These are phyloP conservation scores for Celoporthe dispersa DNA, from an alignment of 2,329 filamentous ascomycete genomes.

Conservation along the genomic window DNA sequence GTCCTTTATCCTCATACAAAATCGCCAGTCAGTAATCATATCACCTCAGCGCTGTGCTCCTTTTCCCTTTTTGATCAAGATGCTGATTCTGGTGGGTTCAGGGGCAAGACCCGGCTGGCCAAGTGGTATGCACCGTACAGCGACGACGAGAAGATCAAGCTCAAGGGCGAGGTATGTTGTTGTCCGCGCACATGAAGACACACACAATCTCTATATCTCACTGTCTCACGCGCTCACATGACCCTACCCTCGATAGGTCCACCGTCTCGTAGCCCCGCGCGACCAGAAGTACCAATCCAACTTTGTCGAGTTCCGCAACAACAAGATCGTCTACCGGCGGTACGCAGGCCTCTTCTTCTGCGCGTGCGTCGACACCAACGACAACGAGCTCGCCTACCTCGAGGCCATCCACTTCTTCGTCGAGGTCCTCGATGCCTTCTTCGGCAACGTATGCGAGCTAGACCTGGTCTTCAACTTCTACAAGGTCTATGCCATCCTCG, in stretches of 20 bases:
- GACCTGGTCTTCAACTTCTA: constrained; percentile 85
- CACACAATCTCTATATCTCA: background rate
- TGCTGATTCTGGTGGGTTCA: constrained; percentile 42
- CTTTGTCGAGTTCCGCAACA: constrained; percentile 94
- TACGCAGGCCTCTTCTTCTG: constrained; percentile 99
- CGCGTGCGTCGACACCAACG: constrained; percentile 97
- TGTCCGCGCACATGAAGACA: background rate
- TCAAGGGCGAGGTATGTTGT: constrained; percentile 84
- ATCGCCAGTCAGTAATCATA: constrained; percentile 70
- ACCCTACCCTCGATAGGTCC: constrained; percentile 62
- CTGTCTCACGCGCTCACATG: background rate
- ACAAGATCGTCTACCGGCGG: constrained; percentile 95
- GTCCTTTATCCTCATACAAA: constrained; percentile 89
- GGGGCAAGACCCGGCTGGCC: constrained; percentile 96
- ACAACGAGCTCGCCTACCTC: constrained; percentile 95
- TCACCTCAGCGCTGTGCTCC: background rate
- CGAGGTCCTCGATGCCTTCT: constrained; percentile 97
- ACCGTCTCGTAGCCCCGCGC: constrained; percentile 94
- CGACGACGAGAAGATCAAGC: constrained; percentile 98
- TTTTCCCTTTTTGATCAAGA: background rate
- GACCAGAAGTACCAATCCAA: constrained; percentile 99
- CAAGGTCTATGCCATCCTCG: constrained; percentile 95
- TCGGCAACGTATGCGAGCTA: constrained; percentile 98
- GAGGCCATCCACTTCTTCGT: constrained; percentile 99
- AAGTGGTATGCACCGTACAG: constrained; percentile 99